Evolutionary conservation across 2,329 filamentous ascomycete genomes (phyloP), one percentile per base, ranked within the genome.

Genomic region (Microcera coccophila): DNA sequence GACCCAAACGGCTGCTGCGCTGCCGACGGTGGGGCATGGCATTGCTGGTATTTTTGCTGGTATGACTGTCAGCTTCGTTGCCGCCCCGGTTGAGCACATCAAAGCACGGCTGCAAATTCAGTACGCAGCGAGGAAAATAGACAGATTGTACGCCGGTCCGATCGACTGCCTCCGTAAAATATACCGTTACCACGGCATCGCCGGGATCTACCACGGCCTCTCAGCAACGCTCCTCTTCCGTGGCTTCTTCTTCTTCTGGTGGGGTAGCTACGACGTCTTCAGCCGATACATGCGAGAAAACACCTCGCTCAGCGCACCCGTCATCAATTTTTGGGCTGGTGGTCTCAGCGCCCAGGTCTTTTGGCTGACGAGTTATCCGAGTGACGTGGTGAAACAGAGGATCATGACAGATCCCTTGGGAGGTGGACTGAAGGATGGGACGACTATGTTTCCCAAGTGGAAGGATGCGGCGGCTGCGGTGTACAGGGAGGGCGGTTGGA

Each of bases 161-260:
- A 74, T 97, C 38, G 90, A 97, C 69, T 95, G 89, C 63, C 65
- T 84, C 28, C 69, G 67, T 54, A 91, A 89, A 67, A 81, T 88
- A 35, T 79, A 79, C 61, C 57, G 62, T n/a, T 63, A 71, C 38
- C 89, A 97, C 63, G 91, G 93, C 35, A 58, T 96, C 3, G 62
- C 67, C 17, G 93, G 91, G 26, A 65, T 98, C 7, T 98, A 91
- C 66, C 90, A 89, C 62, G 93, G 93, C 1, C 76, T 98, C 11
- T 73, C 69, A 28, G 87, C 93, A 1, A 97, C 93, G 0, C 72
- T 97, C 37, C 67, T 97, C 36, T 97, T 97, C 71, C 80, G 93
- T 15, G 81, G 82, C 12, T 95, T 91, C 70, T 98, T 98, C 75
- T 96, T 95, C 76, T 93, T 85, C 72, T 97, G 90, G 90, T 98